phyloP scores from a whole-genome alignment of 2,329 filamentous ascomycete species.

The Colletotrichum abscissum region DNA sequence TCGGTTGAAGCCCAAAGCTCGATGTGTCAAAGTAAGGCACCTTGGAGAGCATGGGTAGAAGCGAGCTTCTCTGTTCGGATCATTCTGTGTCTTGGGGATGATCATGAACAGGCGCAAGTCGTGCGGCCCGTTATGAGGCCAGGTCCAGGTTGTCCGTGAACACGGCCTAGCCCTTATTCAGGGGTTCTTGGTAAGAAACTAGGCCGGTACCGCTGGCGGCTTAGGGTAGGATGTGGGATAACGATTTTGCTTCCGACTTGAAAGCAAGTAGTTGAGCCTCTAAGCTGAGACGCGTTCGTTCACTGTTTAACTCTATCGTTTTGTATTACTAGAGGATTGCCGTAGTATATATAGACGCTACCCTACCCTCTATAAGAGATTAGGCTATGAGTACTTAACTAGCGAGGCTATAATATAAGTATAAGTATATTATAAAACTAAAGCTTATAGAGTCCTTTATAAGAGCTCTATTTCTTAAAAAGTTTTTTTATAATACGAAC shows the following conservation, averaged over 20 bases:
- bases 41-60: neutral
- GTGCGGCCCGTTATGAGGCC: constrained; percentile 29
- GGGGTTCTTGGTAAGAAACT: neutral
- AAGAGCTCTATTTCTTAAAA: too few species aligned
- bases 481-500: too few species aligned
- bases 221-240: neutral
- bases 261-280: too few species aligned
- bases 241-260: neutral
- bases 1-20: constrained; percentile 24
- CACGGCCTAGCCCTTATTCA: neutral
- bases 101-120: constrained; percentile 6
- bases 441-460: too few species aligned
- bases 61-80: neutral
- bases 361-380: too few species aligned
- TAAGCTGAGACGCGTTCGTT: neutral
- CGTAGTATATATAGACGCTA: too few species aligned
- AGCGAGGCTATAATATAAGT: too few species aligned
- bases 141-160: neutral
- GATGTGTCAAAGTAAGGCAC: neutral
- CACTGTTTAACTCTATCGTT: too few species aligned
- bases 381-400: too few species aligned
- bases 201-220: neutral
- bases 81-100: neutral
- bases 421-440: too few species aligned
- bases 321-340: too few species aligned